Base-by-base conservation (phyloP, 108 stramenopile species). In the Fragilariopsis cylindrus region DNA sequence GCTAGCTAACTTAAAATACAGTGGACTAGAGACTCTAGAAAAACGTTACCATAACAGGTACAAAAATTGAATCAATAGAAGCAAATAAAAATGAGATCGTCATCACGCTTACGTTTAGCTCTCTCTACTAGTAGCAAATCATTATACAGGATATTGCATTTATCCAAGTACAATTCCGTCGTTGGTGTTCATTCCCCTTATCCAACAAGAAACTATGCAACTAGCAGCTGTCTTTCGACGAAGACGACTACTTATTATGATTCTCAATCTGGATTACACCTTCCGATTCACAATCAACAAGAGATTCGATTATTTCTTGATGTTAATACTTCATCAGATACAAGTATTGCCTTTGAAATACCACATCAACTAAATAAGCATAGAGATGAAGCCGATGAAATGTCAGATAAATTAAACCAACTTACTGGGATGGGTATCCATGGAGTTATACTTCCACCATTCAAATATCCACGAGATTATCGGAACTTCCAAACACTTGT, bases 221-320 rank as follows among this genome's bases (percentile, higher is more conserved):
- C 60, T 48, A 30, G 30, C 2, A 30, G 30, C 0, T 55, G 53
- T 48, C 50, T 60, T n/a, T 44, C 47, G 6, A 18, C 66, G 3
- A 30, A 30, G 30, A 30, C 30, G 30, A 30, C 30, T 30, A 82
- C 83, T 11, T 87, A 87, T 54, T 87, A 87, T 64, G 87, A 87
- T 68, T 87, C 87, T 16, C 87, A 87, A 57, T 87, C 87, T 15
- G 87, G 87, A 7, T 54, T 78, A 70, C 82, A 87, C 53, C 78
- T 87, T 3, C 74, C 87, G 19, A 53, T 85, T 40, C 87, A 87
- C 75, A 68, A 87, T 43, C 84, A 85, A 70, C 65, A 58, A 16
- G 76, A 81, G 53, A 81, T 87, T 42, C 49, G 67, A 15, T 46
- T 72, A 9, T 78, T 82, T 67, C 69, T 84, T 18, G 53, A 73